phyloP scores from a whole-genome alignment of 805 yeast genomes.

The Wickerhamomyces queroliae region DNA sequence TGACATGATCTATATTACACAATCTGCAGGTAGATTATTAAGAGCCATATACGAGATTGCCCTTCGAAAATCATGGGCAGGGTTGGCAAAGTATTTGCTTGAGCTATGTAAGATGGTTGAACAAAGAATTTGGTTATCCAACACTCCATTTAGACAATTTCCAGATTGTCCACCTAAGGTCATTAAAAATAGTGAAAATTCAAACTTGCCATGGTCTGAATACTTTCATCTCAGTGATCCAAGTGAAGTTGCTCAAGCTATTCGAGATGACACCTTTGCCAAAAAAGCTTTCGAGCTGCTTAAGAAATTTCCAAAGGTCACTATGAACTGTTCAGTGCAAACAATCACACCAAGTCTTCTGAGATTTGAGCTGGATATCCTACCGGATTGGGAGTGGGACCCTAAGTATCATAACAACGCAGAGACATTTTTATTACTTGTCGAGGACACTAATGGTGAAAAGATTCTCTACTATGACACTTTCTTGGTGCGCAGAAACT shows the following conservation, averaged over 20 bases:
- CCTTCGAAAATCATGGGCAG: constrained; percentile 65
- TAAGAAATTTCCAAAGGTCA: constrained; percentile 66
- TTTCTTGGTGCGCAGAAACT: constrained; percentile 43
- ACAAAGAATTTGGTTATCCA: constrained; percentile 75
- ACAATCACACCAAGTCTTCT: constrained; percentile 73
- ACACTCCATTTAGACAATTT: constrained; percentile 84
- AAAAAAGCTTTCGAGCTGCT: constrained; percentile 51
- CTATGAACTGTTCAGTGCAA: constrained; percentile 54
- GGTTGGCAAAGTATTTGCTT: constrained; percentile 48
- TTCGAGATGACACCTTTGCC: constrained; percentile 67
- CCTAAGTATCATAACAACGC: constrained; percentile 49
- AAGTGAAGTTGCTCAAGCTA: constrained; percentile 77
- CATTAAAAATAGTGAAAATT: constrained; percentile 68
- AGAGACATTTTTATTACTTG: constrained; percentile 63
- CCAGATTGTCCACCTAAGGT: constrained; percentile 64
- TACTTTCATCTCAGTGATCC: constrained; percentile 62
- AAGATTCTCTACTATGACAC: constrained; percentile 53
- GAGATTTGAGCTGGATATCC: constrained; percentile 57
- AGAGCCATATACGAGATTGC: constrained; percentile 83
- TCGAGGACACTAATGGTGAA: constrained; percentile 85
- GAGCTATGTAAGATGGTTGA: constrained; percentile 78
- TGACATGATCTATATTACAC: constrained; percentile 90
- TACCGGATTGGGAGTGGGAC: constrained; percentile 82
- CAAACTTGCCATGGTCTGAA: constrained; percentile 77
- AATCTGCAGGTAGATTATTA: constrained; percentile 84